Evolutionary conservation across 192 early-diverging fungal species (phyloP).

Genomic region (Diversispora eburnea): DNA sequence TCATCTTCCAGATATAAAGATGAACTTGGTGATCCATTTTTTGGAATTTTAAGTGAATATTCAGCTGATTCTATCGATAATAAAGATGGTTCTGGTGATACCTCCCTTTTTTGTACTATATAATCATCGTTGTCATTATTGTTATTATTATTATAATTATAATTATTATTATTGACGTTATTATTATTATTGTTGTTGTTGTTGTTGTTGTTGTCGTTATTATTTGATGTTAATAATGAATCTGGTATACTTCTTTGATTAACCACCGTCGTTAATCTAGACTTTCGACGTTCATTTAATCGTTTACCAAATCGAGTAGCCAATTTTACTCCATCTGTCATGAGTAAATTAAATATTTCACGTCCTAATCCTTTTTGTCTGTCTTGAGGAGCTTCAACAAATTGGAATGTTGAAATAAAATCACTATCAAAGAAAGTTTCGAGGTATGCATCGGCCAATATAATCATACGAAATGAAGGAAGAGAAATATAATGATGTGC

Average conservation of each 20-base stretch:
- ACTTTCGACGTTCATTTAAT: slow-evolving; percentile 3
- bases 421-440: slow-evolving; percentile 76
- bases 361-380: slow-evolving; percentile 48
- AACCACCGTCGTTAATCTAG: background rate
- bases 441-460: slow-evolving; percentile 83
- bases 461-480: slow-evolving; percentile 60
- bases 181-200: background rate
- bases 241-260: background rate
- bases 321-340: slow-evolving; percentile 49
- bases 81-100: background rate
- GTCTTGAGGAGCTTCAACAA: slow-evolving; percentile 54
- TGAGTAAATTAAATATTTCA: slow-evolving; percentile 57
- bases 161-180: background rate
- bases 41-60: slow-evolving; percentile 5
- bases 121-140: background rate
- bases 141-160: background rate
- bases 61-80: slow-evolving; percentile 7
- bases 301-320: slow-evolving; percentile 42
- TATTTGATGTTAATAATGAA: background rate
- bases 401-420: slow-evolving; percentile 57
- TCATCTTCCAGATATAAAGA: slow-evolving; percentile 12
- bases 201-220: background rate
- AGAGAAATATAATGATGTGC: slow-evolving; percentile 33
- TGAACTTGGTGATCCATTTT: background rate
- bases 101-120: background rate